Conservation (phyloP, 345 rosid genomes). For the Lepidium didymum region DNA sequence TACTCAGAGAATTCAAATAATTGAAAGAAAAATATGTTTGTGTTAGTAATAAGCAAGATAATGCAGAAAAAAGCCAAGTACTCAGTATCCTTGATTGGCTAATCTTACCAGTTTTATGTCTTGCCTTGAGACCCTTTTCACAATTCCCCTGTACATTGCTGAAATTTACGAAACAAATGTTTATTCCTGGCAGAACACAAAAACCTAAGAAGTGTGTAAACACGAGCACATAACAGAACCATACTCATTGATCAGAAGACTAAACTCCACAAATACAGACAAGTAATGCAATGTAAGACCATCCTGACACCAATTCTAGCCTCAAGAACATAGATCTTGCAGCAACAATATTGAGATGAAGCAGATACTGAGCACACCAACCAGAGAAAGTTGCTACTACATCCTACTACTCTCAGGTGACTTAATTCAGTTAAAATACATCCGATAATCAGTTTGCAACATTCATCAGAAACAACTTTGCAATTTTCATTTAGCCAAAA, state of each 20-base stretch:
- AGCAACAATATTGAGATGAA: not conserved
- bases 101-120: constrained; percentile 14
- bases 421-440: not conserved
- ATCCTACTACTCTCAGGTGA: no score
- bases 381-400: not conserved
- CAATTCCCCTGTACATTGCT: constrained; percentile 22
- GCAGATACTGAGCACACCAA: not conserved
- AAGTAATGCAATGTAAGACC: not conserved
- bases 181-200: not conserved
- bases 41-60: not conserved
- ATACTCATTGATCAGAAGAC: not conserved
- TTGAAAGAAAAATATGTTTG: not conserved
- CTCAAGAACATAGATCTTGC: not conserved
- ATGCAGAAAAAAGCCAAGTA: not conserved
- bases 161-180: constrained; percentile 1
- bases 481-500: not conserved
- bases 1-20: not conserved
- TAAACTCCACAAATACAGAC: not conserved
- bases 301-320: not conserved
- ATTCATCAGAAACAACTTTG: not conserved
- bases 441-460: not conserved
- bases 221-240: not conserved
- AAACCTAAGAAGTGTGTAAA: not conserved
- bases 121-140: constrained; percentile 17
- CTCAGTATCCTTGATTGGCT: not conserved